Conservation (phyloP, 495 filamentous ascomycete species). For the Gamarada debralockiae region DNA sequence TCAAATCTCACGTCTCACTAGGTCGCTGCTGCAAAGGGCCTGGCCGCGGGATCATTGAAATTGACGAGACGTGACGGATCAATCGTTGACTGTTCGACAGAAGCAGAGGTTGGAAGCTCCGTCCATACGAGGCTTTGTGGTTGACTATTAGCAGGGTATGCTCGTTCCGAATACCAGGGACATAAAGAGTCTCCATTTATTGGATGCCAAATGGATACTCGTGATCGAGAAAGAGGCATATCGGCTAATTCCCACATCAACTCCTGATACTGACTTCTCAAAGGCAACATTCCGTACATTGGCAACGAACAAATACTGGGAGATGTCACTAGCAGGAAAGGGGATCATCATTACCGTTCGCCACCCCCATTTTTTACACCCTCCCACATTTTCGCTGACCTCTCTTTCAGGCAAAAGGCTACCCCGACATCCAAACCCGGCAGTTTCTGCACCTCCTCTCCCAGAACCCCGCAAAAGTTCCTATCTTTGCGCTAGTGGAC, state of each 20-base stretch:
- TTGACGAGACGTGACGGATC: slow-evolving; percentile 19
- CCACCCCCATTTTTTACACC: slow-evolving; percentile 16
- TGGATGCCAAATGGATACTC: slow-evolving; percentile 63
- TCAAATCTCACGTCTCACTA: slow-evolving; percentile 26
- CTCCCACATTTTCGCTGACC: slow-evolving; percentile 21
- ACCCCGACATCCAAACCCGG: slow-evolving; percentile 81
- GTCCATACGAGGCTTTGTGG: too few relatives aligned
- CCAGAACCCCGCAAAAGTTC: slow-evolving; percentile 30
- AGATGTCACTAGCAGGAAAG: slow-evolving; percentile 40
- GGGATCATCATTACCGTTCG: slow-evolving; percentile 68
- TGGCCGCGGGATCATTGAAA: slow-evolving; percentile 53
- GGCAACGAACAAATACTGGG: slow-evolving; percentile 49
- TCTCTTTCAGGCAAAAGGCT: slow-evolving; percentile 72
- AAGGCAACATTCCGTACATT: slow-evolving; percentile 81
- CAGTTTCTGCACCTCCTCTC: slow-evolving; percentile 57
- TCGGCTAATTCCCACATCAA: neutral
- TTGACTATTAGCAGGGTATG: slow-evolving; percentile 47
- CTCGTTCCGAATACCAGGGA: slow-evolving; percentile 60
- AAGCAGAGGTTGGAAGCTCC: slow-evolving; percentile 16
- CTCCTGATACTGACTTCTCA: slow-evolving; percentile 1
- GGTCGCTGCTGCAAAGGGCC: slow-evolving; percentile 71
- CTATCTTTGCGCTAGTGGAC: slow-evolving; percentile 71
- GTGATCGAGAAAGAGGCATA: slow-evolving; percentile 89
- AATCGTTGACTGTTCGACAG: slow-evolving; percentile 15
- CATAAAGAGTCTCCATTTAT: slow-evolving; percentile 50